phyloP scores from a whole-genome alignment of 495 filamentous ascomycete genomes.

The Acidomyces sp. region DNA sequence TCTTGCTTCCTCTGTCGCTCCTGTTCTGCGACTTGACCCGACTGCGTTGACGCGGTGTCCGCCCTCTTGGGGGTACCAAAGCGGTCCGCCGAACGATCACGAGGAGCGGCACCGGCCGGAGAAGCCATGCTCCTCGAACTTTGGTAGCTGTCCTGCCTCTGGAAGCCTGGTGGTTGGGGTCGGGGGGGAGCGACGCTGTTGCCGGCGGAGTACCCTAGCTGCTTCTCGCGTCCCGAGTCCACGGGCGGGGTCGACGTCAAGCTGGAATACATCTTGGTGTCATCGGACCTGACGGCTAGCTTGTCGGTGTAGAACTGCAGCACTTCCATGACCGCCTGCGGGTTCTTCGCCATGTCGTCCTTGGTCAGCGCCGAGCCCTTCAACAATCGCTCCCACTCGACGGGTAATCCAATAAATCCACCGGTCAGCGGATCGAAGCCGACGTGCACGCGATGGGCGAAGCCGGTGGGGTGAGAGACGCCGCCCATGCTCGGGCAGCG shows the following conservation, averaged over 20 bases:
- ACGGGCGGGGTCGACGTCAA: slow-evolving; percentile 54
- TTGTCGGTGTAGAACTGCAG: slow-evolving; percentile 93
- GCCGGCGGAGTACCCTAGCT: slow-evolving; percentile 50
- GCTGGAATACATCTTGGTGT: slow-evolving; percentile 63
- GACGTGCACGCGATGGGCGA: slow-evolving; percentile 90
- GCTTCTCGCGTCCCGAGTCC: slow-evolving; percentile 46
- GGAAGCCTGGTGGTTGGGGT: slow-evolving; percentile 45
- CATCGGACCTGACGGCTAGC: slow-evolving; percentile 68
- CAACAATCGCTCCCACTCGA: slow-evolving; percentile 91
- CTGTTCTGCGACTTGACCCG: slow-evolving; percentile 23
- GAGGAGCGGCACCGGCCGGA: slow-evolving; percentile 35
- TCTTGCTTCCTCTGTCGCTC: slow-evolving; percentile 36
- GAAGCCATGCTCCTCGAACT: slow-evolving; percentile 28
- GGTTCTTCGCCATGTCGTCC: slow-evolving; percentile 94
- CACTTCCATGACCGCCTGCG: slow-evolving; percentile 95
- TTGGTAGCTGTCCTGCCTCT: slow-evolving; percentile 19
- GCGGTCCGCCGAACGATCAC: slow-evolving; percentile 18
- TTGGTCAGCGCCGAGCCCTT: slow-evolving; percentile 93
- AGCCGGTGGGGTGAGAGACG: slow-evolving; percentile 95
- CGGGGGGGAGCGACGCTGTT: slow-evolving; percentile 67
- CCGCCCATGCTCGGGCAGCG: slow-evolving; percentile 95
- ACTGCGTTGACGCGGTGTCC: slow-evolving; percentile 13
- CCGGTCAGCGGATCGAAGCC: slow-evolving; percentile 91
- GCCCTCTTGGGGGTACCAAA: slow-evolving; percentile 11
- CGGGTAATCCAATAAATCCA: slow-evolving; percentile 81